Evolutionary conservation across 2,329 filamentous ascomycete genomes (phyloP).

Genomic region (Fusarium chaquense): DNA sequence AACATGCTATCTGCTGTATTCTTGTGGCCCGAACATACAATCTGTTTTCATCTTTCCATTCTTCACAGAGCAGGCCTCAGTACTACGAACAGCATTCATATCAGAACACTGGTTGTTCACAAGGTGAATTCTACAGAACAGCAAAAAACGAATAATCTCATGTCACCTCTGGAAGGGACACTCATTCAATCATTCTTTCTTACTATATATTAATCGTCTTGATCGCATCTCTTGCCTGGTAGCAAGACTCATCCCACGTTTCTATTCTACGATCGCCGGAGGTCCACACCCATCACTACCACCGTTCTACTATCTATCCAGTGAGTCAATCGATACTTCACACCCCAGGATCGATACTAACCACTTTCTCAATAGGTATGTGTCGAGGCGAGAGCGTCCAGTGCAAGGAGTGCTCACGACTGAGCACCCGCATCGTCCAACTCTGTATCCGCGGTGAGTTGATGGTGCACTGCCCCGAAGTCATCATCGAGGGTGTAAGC

Average conservation of each 20-base stretch:
- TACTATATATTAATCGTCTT: conserved; percentile 8
- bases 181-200: neutral
- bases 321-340: neutral
- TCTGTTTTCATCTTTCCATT: neutral
- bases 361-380: conserved; percentile 9
- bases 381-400: conserved; percentile 36
- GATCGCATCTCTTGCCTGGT: conserved; percentile 7
- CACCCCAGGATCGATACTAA: neutral
- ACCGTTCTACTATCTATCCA: neutral
- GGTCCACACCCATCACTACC: neutral
- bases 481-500: conserved; percentile 28
- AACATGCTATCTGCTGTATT: neutral
- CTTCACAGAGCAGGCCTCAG: conserved; percentile 24
- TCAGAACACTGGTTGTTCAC: conserved; percentile 23
- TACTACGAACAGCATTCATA: neutral
- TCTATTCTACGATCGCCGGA: neutral
- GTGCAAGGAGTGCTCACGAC: conserved; percentile 31
- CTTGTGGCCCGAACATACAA: neutral
- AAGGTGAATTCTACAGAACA: conserved; percentile 1
- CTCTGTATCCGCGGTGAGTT: conserved; percentile 31
- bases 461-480: conserved; percentile 25
- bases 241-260: neutral
- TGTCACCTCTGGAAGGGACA: neutral
- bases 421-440: conserved; percentile 15
- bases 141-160: neutral